Base-by-base conservation (phyloP, 768 basidiomycete genomes). In the Arthromyces matolae region DNA sequence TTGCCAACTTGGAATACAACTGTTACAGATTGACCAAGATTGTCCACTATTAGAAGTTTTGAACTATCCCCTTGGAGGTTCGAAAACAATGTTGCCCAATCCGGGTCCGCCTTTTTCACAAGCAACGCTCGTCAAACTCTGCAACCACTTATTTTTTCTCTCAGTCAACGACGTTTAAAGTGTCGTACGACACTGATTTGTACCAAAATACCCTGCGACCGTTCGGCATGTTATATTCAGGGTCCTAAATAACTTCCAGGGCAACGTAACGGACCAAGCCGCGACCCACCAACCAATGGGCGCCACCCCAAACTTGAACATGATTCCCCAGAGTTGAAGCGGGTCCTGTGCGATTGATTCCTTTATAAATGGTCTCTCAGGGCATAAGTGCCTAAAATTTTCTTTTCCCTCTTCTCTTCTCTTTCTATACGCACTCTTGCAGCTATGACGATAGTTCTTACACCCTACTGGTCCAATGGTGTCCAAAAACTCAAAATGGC, bases 381-480 rank as follows among this genome's bases (percentile, higher is more conserved):
- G n/a, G 33, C 45, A 44, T 45, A 19, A 9, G 33, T 39, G 37
- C 22, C 20, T 34, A 18, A 27, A 19, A 28, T 39, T 39, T 37
- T 31, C 28, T 37, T 49, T 38, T 35, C 37, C 32, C 25, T 23
- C n/a, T 38, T 25, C 31, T 20, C 37, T 37, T 18, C 46, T 32
- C 39, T 34, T 23, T 23, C 47, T 47, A 34, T 14, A 23, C 38
- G 46, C 53, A 54, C 16, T 31, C 16, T 12, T 22, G 10, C 24
- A 46, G 4, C 4, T n/a, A 82, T 83, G 81, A 80, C 81, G 6
- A 70, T 81, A 53, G 64, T 80, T 40, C 78, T 89, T 51, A 87
- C 80, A 25, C 88, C 86, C 10, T 84, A 83, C 71, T 84, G 77
- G 79, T 66, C 69, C 27, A 78, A 86, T 57, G 86, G 84, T 45